phyloP scores from a whole-genome alignment of 129 eudicot genomes.

The Tagetes erecta region DNA sequence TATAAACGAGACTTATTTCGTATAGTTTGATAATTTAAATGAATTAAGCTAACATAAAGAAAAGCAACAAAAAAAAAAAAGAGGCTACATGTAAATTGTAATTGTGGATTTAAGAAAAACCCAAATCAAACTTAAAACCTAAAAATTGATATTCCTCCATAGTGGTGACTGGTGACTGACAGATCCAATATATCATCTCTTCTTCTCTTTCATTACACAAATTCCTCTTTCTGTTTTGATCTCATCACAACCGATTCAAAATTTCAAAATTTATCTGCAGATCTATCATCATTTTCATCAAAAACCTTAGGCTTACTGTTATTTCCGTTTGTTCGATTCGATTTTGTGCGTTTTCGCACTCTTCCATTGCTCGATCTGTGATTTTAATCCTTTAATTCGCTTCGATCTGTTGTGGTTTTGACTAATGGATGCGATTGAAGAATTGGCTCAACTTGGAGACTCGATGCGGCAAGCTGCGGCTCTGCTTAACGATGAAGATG shows the following conservation, averaged over 20 bases:
- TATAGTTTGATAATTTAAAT: too few species aligned
- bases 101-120: conserved; percentile 9
- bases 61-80: too few species aligned
- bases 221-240: conserved; percentile 3
- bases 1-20: too few species aligned
- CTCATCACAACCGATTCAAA: conserved; percentile 4
- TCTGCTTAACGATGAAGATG: conserved; percentile 87
- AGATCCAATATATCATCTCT: neutral
- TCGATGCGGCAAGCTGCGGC: conserved; percentile 98
- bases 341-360: neutral
- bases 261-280: conserved; percentile 19
- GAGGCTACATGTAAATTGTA: too few species aligned
- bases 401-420: conserved; percentile 23
- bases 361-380: conserved; percentile 35
- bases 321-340: conserved; percentile 7
- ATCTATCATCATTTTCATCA: conserved; percentile 2
- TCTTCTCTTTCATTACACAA: neutral
- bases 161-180: neutral
- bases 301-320: conserved; percentile 20
- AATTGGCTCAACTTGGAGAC: conserved; percentile 76
- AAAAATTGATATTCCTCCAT: neutral
- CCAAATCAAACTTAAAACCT: conserved; percentile 11
- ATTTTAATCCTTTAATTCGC: neutral
- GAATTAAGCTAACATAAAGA: too few species aligned
- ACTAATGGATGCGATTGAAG: conserved; percentile 96